Conservation (phyloP, 1,139 yeast genomes). For the Yamadazyma blattariae region DNA sequence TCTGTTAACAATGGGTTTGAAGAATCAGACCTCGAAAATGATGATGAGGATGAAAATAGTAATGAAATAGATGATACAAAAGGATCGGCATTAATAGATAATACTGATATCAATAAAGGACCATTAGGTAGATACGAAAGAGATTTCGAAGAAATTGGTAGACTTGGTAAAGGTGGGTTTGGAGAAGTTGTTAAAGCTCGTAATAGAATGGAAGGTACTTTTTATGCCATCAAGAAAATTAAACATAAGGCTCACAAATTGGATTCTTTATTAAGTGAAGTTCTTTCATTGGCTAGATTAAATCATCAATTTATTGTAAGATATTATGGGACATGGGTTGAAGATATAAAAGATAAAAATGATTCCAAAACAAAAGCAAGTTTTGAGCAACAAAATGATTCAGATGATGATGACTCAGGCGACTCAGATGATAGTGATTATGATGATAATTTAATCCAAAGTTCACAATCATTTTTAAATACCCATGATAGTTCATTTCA, state of each 20-base stretch:
- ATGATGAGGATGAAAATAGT: background rate
- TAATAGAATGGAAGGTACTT: conserved; percentile 88
- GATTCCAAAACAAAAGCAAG: background rate
- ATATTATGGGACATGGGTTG: conserved; percentile 97
- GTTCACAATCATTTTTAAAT: conserved; percentile 30
- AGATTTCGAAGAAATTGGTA: conserved; percentile 92
- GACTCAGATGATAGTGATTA: conserved; percentile 18
- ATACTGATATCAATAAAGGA: conserved; percentile 3
- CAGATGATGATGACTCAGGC: conserved; percentile 13
- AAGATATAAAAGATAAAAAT: conserved; percentile 45
- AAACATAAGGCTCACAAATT: conserved; percentile 78
- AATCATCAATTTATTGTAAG: conserved; percentile 95
- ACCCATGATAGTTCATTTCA: conserved; percentile 40
- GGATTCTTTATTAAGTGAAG: conserved; percentile 83
- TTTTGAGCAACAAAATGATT: background rate
- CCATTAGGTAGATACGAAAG: conserved; percentile 38
- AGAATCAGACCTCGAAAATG: background rate
- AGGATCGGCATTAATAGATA: background rate
- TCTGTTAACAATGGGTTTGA: background rate
- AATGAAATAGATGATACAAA: background rate
- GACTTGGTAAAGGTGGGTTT: conserved; percentile 92
- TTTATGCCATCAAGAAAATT: conserved; percentile 90
- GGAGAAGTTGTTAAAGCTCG: conserved; percentile 97
- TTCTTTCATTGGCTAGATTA: conserved; percentile 82
- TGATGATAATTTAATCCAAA: conserved; percentile 17